Percentiles rank a stretch among this genome's conserved stretches.
Conservation (phyloP, 164 flowering plant species). For the Kingdonia uniflora region DNA sequence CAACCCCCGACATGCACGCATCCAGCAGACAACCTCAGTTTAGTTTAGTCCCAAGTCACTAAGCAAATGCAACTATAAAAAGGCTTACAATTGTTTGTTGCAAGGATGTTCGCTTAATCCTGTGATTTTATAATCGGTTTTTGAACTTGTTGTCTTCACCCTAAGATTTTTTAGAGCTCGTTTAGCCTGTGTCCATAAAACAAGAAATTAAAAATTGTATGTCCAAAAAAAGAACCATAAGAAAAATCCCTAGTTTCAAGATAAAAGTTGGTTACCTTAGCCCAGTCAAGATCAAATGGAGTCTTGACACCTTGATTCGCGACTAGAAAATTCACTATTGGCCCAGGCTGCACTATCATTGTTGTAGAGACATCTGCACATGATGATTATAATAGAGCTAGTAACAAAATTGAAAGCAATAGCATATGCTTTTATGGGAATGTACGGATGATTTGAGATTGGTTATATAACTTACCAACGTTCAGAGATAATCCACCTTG, state of each 20-base stretch:
- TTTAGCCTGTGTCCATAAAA: conserved; percentile 44
- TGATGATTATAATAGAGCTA: conserved; percentile 1
- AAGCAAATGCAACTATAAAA: not conserved
- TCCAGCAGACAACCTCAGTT: too few relatives aligned
- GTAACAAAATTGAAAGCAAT: not conserved
- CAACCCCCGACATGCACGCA: too few relatives aligned
- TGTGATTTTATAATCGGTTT: conserved; percentile 62
- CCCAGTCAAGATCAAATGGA: conserved; percentile 63
- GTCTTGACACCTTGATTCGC: conserved; percentile 66
- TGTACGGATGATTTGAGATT: too few relatives aligned
- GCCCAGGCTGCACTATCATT: conserved; percentile 84
- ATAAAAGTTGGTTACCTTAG: conserved; percentile 35
- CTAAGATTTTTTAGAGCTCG: conserved; percentile 65
- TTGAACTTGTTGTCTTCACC: conserved; percentile 36
- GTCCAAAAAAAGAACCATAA: not conserved
- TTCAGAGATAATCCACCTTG: conserved; percentile 87
- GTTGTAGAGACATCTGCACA: conserved; percentile 91
- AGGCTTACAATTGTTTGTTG: conserved; percentile 48
- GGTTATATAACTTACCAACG: conserved; percentile 32
- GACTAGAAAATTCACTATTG: conserved; percentile 66
- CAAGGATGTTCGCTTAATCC: conserved; percentile 75
- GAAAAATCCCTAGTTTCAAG: not conserved
- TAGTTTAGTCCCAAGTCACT: not conserved
- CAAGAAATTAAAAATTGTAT: not conserved
- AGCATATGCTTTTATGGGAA: not conserved